Evolutionary conservation across 208 protist genomes (phyloP), one percentile per base, ranked within the genome.

Genomic region (Acanthamoeba healyi): DNA sequence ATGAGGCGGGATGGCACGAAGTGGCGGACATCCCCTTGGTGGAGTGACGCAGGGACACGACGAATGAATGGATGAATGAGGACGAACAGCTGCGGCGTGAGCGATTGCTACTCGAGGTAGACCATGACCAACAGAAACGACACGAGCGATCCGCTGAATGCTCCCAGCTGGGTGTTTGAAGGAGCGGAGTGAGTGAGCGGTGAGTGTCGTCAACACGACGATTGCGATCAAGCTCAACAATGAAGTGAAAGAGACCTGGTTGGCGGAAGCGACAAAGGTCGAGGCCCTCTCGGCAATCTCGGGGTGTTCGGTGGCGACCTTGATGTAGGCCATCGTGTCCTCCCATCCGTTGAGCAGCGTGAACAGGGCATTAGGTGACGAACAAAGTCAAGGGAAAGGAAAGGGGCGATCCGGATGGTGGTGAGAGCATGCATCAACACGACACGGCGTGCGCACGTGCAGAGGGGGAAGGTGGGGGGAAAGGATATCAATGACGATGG

Each of bases 311-410:
- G 24, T 26, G n/a, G 46, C 79, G 9, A 61, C 79, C 49, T 87
- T 87, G 79, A 87, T 87, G 49, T 63, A 87, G 40, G 49, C 49
- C 46, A 87, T 87, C 14, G 79, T 87, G 34, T 87, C 79, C 29
- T 87, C 44, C 40, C 49, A 87, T 6, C 79, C 79, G 29, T 87
- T 87, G 46, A 87, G 49, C 40, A 87, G 49, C 44, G 79, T 36
- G 42, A 87, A 87, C 24, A 87, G 40, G 22, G 79, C 79, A 58
- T 87, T 87, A 87, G 46, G 40, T 61, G 32, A 4, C n/a, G n/a
- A n/a, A 42, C 44, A 61, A 14, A n/a, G 79, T 87, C 26, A 87
- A 54, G 49, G 79, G 10, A 22, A 17, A 24, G n/a, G n/a, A n/a
- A n/a, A n/a, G n/a, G n/a, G n/a, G n/a, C n/a, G n/a, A n/a, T n/a